phyloP scores from a whole-genome alignment of 2,329 filamentous ascomycete species.

The Phaeosphaeria sp. region DNA sequence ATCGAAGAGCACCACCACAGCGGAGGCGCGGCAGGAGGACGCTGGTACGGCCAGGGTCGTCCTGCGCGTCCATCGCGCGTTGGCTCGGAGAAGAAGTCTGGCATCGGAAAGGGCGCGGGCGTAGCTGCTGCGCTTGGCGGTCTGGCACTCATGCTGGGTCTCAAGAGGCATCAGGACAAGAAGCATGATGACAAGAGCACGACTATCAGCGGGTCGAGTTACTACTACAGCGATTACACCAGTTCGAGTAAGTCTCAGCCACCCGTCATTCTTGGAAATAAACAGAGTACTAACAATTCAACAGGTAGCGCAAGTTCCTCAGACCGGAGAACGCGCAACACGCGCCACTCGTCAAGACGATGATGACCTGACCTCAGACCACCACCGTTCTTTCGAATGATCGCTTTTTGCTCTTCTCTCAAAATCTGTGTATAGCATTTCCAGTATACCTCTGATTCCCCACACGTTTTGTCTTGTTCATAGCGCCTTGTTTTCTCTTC shows the following conservation, averaged over 20 bases:
- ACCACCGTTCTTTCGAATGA: not conserved
- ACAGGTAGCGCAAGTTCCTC: slow-evolving; percentile 54
- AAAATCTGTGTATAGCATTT: slow-evolving; percentile 12
- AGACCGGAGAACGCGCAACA: slow-evolving; percentile 51
- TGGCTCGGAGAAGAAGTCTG: slow-evolving; percentile 41
- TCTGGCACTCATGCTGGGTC: slow-evolving; percentile 52
- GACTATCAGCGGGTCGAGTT: slow-evolving; percentile 47
- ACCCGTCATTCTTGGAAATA: not conserved
- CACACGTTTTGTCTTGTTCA: not conserved
- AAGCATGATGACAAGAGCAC: slow-evolving; percentile 53
- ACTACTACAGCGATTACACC: slow-evolving; percentile 56
- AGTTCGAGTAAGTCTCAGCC: slow-evolving; percentile 53
- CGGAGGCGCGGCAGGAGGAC: slow-evolving; percentile 64
- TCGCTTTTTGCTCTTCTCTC: not conserved
- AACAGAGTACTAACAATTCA: slow-evolving; percentile 24
- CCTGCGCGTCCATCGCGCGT: slow-evolving; percentile 45
- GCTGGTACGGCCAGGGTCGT: slow-evolving; percentile 55
- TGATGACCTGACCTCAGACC: slow-evolving; percentile 1
- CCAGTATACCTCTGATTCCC: not conserved
- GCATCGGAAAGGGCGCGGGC: slow-evolving; percentile 45
- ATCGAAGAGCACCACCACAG: slow-evolving; percentile 69
- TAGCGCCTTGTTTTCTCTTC: slow-evolving; percentile 1
- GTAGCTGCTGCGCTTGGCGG: slow-evolving; percentile 53
- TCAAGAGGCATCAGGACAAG: slow-evolving; percentile 53
- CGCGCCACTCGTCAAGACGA: slow-evolving; percentile 45